Conservation (phyloP, 179 eudicot genomes). For the Beta lomatogona region DNA sequence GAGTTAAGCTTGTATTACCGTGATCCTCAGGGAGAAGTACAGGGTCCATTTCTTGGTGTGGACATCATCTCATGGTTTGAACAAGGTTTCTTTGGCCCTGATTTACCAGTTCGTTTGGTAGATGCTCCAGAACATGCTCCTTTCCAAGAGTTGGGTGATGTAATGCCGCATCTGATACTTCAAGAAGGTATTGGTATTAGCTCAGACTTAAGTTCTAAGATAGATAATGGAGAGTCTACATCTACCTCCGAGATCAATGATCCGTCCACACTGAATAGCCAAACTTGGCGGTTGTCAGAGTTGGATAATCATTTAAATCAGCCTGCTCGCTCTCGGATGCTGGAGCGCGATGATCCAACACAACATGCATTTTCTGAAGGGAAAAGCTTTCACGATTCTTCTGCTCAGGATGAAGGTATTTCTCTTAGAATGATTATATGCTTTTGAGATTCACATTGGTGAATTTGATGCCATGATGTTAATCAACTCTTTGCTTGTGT, state of each 20-base stretch:
- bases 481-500: constrained; percentile 10
- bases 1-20: constrained; percentile 75
- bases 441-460: neutral
- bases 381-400: constrained; percentile 49
- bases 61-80: constrained; percentile 98
- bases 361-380: constrained; percentile 44
- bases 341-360: constrained; percentile 41
- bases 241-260: constrained; percentile 43
- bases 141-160: constrained; percentile 71
- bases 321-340: constrained; percentile 38
- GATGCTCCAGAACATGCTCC: constrained; percentile 81
- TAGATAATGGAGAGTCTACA: constrained; percentile 44
- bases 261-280: constrained; percentile 34
- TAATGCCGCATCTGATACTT: constrained; percentile 77
- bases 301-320: constrained; percentile 44
- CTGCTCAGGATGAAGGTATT: constrained; percentile 80
- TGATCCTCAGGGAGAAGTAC: constrained; percentile 96
- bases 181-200: constrained; percentile 37
- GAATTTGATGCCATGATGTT: neutral
- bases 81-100: constrained; percentile 92
- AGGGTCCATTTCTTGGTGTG: constrained; percentile 96
- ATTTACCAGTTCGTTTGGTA: constrained; percentile 77
- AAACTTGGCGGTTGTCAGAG: constrained; percentile 53
- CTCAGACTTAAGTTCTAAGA: constrained; percentile 35
- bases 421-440: neutral